Conservation (phyloP, 140 eudicot genomes). For the Flaveria floridana region DNA sequence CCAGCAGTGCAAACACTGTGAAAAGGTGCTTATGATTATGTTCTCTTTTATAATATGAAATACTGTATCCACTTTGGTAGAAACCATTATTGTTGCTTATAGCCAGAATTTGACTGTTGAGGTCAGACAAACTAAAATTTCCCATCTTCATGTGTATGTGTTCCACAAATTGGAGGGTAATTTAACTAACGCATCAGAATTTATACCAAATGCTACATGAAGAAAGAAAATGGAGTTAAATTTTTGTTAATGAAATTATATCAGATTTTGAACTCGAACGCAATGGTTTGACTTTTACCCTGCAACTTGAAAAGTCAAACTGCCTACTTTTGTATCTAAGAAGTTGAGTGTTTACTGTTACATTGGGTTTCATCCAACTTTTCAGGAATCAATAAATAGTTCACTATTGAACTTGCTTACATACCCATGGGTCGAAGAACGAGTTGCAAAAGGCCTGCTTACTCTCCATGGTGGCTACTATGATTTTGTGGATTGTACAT, state of each 20-base stretch:
- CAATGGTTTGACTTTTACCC: conserved; percentile 10
- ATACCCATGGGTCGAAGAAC: conserved; percentile 90
- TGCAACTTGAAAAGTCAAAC: conserved; percentile 25
- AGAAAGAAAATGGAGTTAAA: conserved; percentile 6
- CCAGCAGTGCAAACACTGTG: conserved; percentile 92
- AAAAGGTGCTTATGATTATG: conserved; percentile 55
- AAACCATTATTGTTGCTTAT: background rate
- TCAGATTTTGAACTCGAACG: background rate
- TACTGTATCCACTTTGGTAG: background rate
- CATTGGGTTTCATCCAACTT: conserved; percentile 23
- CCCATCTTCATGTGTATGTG: background rate
- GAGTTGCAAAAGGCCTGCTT: conserved; percentile 64
- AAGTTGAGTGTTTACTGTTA: conserved; percentile 2
- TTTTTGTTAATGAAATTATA: background rate
- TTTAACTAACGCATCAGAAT: background rate
- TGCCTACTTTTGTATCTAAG: conserved; percentile 1
- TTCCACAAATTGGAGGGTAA: conserved; percentile 8
- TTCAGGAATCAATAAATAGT: conserved; percentile 86
- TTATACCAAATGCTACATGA: background rate
- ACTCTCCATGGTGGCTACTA: conserved; percentile 92
- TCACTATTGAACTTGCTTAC: conserved; percentile 76
- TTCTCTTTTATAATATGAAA: background rate
- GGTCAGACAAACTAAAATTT: background rate
- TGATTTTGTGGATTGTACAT: conserved; percentile 79
- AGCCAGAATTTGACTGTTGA: conserved; percentile 10